These are phyloP conservation scores for Cyclanthera cordifolia DNA, from an alignment of 306 rosid species.

Conservation along the genomic window DNA sequence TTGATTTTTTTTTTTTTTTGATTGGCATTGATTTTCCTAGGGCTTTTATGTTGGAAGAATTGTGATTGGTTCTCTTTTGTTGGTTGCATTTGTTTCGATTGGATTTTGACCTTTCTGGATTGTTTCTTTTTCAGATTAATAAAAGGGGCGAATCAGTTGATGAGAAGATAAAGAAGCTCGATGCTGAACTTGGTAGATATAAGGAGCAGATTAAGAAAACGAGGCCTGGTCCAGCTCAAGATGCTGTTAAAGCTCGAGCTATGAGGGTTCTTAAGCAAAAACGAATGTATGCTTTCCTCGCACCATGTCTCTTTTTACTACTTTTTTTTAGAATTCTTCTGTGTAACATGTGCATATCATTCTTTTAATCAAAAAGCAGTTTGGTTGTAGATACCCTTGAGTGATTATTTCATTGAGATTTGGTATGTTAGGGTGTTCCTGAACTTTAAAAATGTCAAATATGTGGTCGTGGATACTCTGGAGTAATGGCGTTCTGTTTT, in stretches of 20 bases:
- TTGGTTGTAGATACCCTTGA: too few relatives aligned
- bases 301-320: not conserved
- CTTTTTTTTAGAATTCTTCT: not conserved
- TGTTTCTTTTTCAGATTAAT: conserved; percentile 37
- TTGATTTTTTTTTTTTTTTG: conserved; percentile 3
- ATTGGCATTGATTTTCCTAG: not conserved
- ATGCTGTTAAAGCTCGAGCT: conserved; percentile 83
- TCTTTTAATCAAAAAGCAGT: not conserved
- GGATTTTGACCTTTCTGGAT: not conserved
- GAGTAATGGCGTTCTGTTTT: too few relatives aligned
- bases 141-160: conserved; percentile 88
- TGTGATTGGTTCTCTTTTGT: not conserved
- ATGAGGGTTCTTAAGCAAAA: conserved; percentile 96
- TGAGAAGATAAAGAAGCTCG: conserved; percentile 78
- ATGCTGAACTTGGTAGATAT: conserved; percentile 67
- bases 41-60: not conserved
- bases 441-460: too few relatives aligned
- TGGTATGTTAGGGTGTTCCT: too few relatives aligned
- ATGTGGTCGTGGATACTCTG: too few relatives aligned
- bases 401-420: too few relatives aligned
- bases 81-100: not conserved
- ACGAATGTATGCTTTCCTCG: conserved; percentile 48
- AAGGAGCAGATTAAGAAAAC: conserved; percentile 93
- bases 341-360: not conserved
- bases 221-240: conserved; percentile 92